Evolutionary conservation across 2,329 filamentous ascomycete genomes (phyloP).

Genomic region (Corniculantispora saksenae): DNA sequence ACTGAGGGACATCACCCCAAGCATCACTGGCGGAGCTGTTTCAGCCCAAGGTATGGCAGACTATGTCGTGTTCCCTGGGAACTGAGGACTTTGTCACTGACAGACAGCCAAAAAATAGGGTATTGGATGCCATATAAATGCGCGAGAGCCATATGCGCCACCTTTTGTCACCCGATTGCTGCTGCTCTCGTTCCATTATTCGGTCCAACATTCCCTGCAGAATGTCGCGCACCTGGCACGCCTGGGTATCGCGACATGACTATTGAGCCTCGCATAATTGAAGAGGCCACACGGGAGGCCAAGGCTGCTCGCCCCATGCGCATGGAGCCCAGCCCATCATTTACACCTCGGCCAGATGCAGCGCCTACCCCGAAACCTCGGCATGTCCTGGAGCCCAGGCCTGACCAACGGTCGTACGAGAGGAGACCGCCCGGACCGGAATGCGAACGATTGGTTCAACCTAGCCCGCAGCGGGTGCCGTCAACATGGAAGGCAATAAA

Average conservation of each 20-base stretch:
- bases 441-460: slow-evolving; percentile 2
- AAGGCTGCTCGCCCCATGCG: neutral
- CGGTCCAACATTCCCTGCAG: slow-evolving; percentile 73
- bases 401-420: slow-evolving; percentile 10
- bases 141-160: slow-evolving; percentile 82
- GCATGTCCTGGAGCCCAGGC: slow-evolving; percentile 4
- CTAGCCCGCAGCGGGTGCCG: slow-evolving; percentile 8
- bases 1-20: slow-evolving; percentile 85
- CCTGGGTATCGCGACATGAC: slow-evolving; percentile 67
- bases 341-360: slow-evolving; percentile 21
- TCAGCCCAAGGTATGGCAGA: slow-evolving; percentile 74
- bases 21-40: slow-evolving; percentile 90
- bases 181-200: slow-evolving; percentile 88
- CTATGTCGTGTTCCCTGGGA: neutral
- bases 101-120: slow-evolving; percentile 50
- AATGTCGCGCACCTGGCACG: slow-evolving; percentile 67
- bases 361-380: neutral
- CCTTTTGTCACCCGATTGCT: slow-evolving; percentile 84
- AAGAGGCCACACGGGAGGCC: slow-evolving; percentile 43
- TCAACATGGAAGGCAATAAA: slow-evolving; percentile 19
- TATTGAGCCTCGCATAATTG: slow-evolving; percentile 60
- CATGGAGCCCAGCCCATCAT: neutral
- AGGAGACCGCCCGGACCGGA: neutral
- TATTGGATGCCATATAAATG: slow-evolving; percentile 96
- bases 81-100: neutral